Percentiles rank a stretch among this genome's conserved stretches.
phyloP scores from a whole-genome alignment of 2,329 filamentous ascomycete species.

The Aureobasidium vineae region DNA sequence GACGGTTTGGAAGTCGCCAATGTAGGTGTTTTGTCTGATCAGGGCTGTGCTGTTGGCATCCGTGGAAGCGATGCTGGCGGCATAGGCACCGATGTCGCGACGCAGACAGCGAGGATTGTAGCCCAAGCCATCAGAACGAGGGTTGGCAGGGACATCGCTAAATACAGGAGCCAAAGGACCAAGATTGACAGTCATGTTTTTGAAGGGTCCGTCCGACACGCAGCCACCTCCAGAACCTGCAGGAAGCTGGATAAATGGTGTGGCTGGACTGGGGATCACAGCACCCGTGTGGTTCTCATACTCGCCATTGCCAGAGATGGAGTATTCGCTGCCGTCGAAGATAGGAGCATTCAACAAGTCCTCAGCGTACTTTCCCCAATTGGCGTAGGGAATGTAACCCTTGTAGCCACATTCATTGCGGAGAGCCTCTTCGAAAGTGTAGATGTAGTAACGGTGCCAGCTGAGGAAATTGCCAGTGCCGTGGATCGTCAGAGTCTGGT shows the following conservation, averaged over 20 bases:
- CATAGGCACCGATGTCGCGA: constrained; percentile 39
- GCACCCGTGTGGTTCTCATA: constrained; percentile 44
- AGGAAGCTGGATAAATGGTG: constrained; percentile 39
- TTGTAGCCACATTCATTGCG: constrained; percentile 46
- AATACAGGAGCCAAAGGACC: constrained; percentile 50
- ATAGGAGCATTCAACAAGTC: constrained; percentile 50
- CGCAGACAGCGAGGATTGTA: constrained; percentile 41
- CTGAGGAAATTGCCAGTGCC: constrained; percentile 30
- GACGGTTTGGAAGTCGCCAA: constrained; percentile 32
- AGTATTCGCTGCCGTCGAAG: constrained; percentile 56
- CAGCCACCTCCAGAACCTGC: constrained; percentile 56
- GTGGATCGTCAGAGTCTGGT: constrained; percentile 34
- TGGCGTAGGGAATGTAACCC: constrained; percentile 51
- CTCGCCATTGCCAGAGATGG: constrained; percentile 37
- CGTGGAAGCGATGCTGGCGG: constrained; percentile 26
- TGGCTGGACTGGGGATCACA: constrained; percentile 27
- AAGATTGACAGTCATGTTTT: constrained; percentile 46
- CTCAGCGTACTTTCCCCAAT: constrained; percentile 51
- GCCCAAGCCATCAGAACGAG: constrained; percentile 35
- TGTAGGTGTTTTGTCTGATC: constrained; percentile 30
- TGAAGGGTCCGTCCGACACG: constrained; percentile 52
- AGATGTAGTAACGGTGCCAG: constrained; percentile 47
- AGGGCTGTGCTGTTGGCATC: constrained; percentile 30
- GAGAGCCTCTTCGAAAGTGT: constrained; percentile 45
- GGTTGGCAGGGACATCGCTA: constrained; percentile 35